These are phyloP conservation scores for Neurospora sp. DNA, from an alignment of 495 filamentous ascomycete genomes.

Conservation along the genomic window DNA sequence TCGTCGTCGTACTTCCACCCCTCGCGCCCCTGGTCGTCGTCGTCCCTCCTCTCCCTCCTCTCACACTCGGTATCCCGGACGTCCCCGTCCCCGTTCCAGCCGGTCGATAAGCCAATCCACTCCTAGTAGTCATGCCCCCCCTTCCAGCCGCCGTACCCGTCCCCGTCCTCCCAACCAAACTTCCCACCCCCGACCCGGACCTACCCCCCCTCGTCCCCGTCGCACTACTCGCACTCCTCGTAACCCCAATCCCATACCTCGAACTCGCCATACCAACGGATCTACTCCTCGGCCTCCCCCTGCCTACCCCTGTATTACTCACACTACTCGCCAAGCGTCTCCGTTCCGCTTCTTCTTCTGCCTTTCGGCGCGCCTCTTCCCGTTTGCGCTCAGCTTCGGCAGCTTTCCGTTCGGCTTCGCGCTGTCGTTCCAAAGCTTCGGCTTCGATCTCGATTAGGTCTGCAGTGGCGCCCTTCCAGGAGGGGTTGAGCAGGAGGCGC, in stretches of 20 bases:
- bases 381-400: constrained; percentile 64
- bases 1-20: constrained; percentile 11
- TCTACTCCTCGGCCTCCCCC: constrained; percentile 13
- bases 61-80: neutral
- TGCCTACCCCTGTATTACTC: constrained; percentile 13
- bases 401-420: constrained; percentile 64
- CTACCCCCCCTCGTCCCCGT: constrained; percentile 34
- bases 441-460: constrained; percentile 76
- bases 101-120: neutral
- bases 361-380: constrained; percentile 57
- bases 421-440: constrained; percentile 57
- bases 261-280: constrained; percentile 10
- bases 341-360: constrained; percentile 62
- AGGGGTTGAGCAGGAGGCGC: constrained; percentile 73
- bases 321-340: constrained; percentile 33
- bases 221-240: constrained; percentile 18
- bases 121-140: neutral
- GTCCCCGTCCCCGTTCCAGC: neutral
- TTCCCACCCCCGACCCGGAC: constrained; percentile 14
- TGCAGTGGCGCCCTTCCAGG: constrained; percentile 80
- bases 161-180: neutral
- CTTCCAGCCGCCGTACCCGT: neutral
- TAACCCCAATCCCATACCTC: constrained; percentile 20
- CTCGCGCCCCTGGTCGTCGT: constrained; percentile 4
- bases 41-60: constrained; percentile 19